A percentile compares a stretch with the other conserved stretches of the same genome.
These are phyloP conservation scores for Uronychia setigera DNA, from an alignment of 73 alveolate genomes.

Conservation along the genomic window DNA sequence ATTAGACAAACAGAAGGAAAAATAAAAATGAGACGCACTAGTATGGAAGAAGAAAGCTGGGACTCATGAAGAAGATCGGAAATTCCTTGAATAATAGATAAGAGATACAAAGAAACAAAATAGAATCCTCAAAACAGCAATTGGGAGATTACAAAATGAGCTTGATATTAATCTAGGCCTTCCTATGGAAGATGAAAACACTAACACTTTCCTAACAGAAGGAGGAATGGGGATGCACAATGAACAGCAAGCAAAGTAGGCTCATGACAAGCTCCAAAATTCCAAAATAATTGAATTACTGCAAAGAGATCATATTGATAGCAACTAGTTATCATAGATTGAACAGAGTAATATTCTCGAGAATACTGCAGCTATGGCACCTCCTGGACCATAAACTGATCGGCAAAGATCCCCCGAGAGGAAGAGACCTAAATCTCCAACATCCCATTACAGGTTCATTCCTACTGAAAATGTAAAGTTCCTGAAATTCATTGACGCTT, in stretches of 20 bases:
- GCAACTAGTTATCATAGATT: slow-evolving; percentile 2
- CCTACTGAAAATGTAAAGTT: slow-evolving; percentile 61
- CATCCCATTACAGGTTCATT: slow-evolving; percentile 38
- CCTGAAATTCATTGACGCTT: slow-evolving; percentile 47
- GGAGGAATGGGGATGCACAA: not conserved
- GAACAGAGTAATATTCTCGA: slow-evolving; percentile 29
- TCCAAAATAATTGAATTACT: slow-evolving; percentile 20
- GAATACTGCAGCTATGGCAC: slow-evolving; percentile 8
- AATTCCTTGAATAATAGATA: slow-evolving; percentile 47
- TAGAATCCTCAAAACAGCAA: slow-evolving; percentile 60
- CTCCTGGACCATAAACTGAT: not conserved
- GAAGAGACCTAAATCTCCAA: slow-evolving; percentile 41
- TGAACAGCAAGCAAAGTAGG: not conserved
- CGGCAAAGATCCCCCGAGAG: not conserved
- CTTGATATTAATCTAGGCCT: slow-evolving; percentile 16
- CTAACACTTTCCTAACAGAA: slow-evolving; percentile 8
- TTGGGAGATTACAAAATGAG: slow-evolving; percentile 54
- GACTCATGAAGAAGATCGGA: slow-evolving; percentile 51
- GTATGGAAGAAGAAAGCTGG: slow-evolving; percentile 57
- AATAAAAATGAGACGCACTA: slow-evolving; percentile 28
- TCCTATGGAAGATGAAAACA: not conserved
- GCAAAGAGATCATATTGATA: slow-evolving; percentile 23
- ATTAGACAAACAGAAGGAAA: slow-evolving; percentile 49
- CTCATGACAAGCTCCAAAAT: not conserved
- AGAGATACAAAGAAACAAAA: slow-evolving; percentile 67